Evolutionary conservation across 2,329 filamentous ascomycete species (phyloP), one percentile per base, ranked within the genome.

Genomic region (Epicoccum nigrum): DNA sequence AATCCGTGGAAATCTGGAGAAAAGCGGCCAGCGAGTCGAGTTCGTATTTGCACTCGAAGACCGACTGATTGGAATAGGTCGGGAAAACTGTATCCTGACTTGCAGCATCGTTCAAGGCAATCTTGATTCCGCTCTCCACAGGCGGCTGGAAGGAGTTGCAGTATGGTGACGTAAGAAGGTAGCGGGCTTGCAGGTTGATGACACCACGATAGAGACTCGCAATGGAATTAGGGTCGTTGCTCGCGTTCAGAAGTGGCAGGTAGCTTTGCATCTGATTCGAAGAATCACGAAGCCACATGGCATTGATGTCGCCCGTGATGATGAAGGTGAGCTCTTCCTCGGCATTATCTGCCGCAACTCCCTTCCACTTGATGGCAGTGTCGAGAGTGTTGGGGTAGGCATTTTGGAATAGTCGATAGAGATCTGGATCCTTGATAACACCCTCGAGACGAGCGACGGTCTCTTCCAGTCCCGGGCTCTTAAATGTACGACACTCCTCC

Each of bases 351-450:
- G 77, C 79, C 0, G 83, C 78, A 43, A 77, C 75, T 2, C 88
- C 88, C 46, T 81, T 84, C 87, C 86, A 90, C 54, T 80, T 80
- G 33, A 90, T 81, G 0, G 87, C 87, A 0, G 87, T 90, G 64
- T 91, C 88, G 9, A 92, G 77, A 0, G 87, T 90, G 69, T 90
- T 92, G 0, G 88, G 88, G 66, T 85, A 91, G 1, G 85, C 78
- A 67, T 92, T 92, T 59, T 85, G 74, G 65, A 92, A 92, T 9
- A 92, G 76, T 3, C 86, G 80, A 67, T 81, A 85, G 16, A 92
- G 78, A 67, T 92, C 89, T 0, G 76, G 77, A 56, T 81, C 78
- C 17, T 65, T 63, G 52, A 80, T 79, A 19, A 75, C 66, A 7
- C 59, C 55, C 40, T 72, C 53, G 58, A 76, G 64, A 12, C 67